Percentiles rank a stretch among this genome's conserved stretches.
Conservation (phyloP, 2,329 filamentous ascomycete genomes). For the Tolypocladium amazonense region DNA sequence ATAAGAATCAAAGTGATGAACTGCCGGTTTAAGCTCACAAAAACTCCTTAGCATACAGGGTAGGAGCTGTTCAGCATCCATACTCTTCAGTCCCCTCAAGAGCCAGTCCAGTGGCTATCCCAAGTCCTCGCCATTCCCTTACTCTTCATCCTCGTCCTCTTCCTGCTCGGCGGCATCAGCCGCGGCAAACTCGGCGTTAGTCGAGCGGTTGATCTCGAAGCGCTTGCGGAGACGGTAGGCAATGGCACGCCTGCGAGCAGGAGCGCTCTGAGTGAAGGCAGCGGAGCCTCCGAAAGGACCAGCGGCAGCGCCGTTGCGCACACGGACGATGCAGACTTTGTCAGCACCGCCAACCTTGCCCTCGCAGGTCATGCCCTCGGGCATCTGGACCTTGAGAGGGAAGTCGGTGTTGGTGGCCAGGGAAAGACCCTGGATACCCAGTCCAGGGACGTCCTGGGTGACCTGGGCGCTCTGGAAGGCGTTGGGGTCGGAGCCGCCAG, state of each 20-base stretch:
- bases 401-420: conserved; percentile 52
- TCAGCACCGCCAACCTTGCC: conserved; percentile 45
- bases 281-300: conserved; percentile 58
- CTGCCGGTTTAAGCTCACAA: neutral
- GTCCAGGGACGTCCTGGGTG: conserved; percentile 50
- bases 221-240: conserved; percentile 36
- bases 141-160: neutral
- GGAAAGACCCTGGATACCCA: conserved; percentile 45
- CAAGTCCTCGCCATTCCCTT: neutral
- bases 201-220: conserved; percentile 18
- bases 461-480: conserved; percentile 52
- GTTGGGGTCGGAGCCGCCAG: conserved; percentile 46
- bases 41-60: neutral
- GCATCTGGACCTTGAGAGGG: conserved; percentile 54
- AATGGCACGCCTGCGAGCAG: conserved; percentile 50
- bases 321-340: conserved; percentile 55
- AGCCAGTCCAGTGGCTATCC: neutral
- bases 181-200: neutral
- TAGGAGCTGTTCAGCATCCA: neutral
- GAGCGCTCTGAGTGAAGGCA: conserved; percentile 51
- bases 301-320: conserved; percentile 50
- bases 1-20: neutral
- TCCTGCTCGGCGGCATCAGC: neutral
- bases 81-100: neutral
- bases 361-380: conserved; percentile 55